A percentile compares a stretch with the other conserved stretches of the same genome.
Conservation (phyloP, 345 rosid species). For the Populus tremula region DNA sequence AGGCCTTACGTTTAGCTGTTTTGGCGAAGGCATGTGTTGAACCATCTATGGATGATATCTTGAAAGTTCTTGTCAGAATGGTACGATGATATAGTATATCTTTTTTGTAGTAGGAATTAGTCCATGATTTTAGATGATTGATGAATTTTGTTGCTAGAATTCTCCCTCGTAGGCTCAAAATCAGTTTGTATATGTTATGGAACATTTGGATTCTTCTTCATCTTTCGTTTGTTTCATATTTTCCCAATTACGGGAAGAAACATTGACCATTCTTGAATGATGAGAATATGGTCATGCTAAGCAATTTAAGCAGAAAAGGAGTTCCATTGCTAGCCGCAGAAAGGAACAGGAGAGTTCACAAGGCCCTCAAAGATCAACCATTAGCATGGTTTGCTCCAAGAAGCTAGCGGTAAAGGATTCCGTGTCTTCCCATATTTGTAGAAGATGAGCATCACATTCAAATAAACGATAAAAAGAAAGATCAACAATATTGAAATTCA, state of each 20-base stretch:
- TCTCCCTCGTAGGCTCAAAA: too few relatives aligned
- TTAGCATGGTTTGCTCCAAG: not conserved
- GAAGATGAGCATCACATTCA: too few relatives aligned
- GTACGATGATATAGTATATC: slow-evolving; percentile 10
- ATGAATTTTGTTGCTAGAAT: too few relatives aligned
- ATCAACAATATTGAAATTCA: not conserved
- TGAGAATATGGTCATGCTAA: not conserved
- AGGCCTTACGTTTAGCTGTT: slow-evolving; percentile 54
- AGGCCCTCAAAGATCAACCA: not conserved
- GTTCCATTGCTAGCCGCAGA: too few relatives aligned
- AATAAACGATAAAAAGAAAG: not conserved
- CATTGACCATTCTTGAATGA: too few relatives aligned
- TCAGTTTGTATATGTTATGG: too few relatives aligned
- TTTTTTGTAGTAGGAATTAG: too few relatives aligned
- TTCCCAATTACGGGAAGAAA: too few relatives aligned
- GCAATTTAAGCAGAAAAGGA: not conserved
- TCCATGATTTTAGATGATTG: too few relatives aligned
- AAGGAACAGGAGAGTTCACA: not conserved
- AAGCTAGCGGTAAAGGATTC: not conserved
- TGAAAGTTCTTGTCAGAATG: slow-evolving; percentile 55
- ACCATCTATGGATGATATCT: slow-evolving; percentile 52
- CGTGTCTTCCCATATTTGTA: too few relatives aligned
- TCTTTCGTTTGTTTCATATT: too few relatives aligned
- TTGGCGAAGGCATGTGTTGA: slow-evolving; percentile 58
- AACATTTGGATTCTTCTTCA: too few relatives aligned